Conservation (phyloP, 2,329 filamentous ascomycete species). For the Colletotrichum sp. region DNA sequence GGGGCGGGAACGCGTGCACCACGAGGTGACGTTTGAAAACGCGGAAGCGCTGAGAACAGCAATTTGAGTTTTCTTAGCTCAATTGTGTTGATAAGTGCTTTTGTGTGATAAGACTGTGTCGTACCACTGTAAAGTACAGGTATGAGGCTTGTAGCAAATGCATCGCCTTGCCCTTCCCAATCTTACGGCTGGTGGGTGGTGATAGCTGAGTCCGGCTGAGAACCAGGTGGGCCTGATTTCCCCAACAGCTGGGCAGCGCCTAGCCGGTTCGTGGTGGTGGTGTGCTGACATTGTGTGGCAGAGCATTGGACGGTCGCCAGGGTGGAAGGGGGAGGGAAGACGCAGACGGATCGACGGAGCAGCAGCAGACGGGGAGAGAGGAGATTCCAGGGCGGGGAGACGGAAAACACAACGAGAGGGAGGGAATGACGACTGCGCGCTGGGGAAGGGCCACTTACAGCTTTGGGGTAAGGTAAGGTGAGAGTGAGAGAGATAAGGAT, state of each 20-base stretch:
- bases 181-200: not conserved
- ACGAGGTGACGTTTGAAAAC: not conserved
- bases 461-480: not conserved
- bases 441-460: slow-evolving; percentile 14
- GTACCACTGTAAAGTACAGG: slow-evolving; percentile 10
- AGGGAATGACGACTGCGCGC: not conserved
- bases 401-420: not conserved
- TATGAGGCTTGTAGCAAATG: not conserved
- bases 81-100: not conserved
- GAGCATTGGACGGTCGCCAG: slow-evolving; percentile 6
- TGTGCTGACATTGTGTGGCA: slow-evolving; percentile 14
- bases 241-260: not conserved
- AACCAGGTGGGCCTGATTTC: not conserved
- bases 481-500: not conserved
- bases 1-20: not conserved
- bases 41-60: not conserved
- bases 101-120: slow-evolving; percentile 2
- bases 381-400: not conserved
- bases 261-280: not conserved
- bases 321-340: not conserved
- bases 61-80: not conserved
- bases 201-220: slow-evolving; percentile 1
- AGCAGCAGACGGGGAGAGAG: not conserved
- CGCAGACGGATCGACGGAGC: not conserved
- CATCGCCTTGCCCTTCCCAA: not conserved